Conservation (phyloP, 2,329 filamentous ascomycete genomes). For the Botryotinia narcissicola region DNA sequence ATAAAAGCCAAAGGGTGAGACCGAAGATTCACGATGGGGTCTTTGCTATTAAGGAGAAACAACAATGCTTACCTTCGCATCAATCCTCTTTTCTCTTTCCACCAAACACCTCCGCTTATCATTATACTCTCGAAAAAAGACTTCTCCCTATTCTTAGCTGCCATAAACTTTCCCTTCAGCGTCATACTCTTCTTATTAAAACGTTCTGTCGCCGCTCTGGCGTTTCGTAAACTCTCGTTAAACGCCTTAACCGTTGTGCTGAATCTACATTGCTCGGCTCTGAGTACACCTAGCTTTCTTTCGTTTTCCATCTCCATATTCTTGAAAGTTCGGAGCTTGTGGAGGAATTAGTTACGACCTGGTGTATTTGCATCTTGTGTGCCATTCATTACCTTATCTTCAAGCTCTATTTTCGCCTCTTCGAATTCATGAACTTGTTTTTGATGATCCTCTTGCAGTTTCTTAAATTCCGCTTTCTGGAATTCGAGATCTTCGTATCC, state of each 20-base stretch:
- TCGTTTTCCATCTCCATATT: background rate
- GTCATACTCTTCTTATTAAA: background rate
- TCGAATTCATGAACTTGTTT: background rate
- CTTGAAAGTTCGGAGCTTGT: background rate
- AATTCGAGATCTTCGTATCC: background rate
- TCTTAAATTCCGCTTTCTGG: background rate
- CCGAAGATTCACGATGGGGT: rapidly evolving
- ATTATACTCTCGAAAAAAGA: background rate
- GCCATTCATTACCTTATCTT: background rate
- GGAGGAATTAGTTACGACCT: background rate
- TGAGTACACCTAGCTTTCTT: background rate
- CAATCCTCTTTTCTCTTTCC: background rate
- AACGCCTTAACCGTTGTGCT: background rate
- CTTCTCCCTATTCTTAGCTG: background rate
- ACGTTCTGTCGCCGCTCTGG: background rate
- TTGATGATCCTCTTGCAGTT: background rate
- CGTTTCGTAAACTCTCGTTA: rapidly evolving
- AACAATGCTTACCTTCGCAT: background rate
- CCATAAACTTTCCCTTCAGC: background rate
- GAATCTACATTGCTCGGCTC: background rate
- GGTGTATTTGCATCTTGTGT: background rate
- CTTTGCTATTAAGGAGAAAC: background rate
- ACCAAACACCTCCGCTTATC: background rate
- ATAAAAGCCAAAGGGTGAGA: background rate
- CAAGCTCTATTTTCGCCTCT: background rate